Base-by-base conservation (phyloP, 805 yeast species). In the Teunomyces lycoperdinae region DNA sequence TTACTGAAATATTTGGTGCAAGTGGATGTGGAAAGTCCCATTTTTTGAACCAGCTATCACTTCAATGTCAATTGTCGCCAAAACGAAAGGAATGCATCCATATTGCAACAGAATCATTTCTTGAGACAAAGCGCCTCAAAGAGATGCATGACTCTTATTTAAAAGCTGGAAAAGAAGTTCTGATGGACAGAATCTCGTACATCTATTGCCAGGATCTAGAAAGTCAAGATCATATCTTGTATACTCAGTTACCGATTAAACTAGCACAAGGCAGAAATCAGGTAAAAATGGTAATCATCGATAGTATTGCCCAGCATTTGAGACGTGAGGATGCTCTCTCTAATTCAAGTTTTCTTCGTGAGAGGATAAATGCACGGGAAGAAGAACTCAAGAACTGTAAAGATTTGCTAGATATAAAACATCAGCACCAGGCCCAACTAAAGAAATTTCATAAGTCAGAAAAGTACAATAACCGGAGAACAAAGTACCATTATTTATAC, bases 1-100 rank as follows among this genome's bases (percentile, higher is more conserved):
- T 69, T 7, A 53, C 90, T 0, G 98, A 91, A 67, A 61, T 92
- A 3, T 83, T 82, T 55, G 98, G 98, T 0, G 86, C 85, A 24
- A 82, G 95, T 44, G 87, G 95, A 0, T 77, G 87, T 0, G 98
- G 97, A 0, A 92, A 92, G 58, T 84, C 97, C 0, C 95, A 91
- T 55, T 66, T 91, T 3, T 67, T 87, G 24, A 75, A 84, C 69
- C 92, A 85, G 53, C 57, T 90, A 44, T 73, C 86, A 1, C 67
- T 82, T 3, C 68, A 82, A 2, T 80, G 84, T 9, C 89, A 84
- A 53, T 14, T 50, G 9, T 46, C 2, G 30, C 9, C 38, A 42
- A 16, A 39, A 46, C 31, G 44, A 51, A 38, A 38, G 4, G 30
- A 38, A n/a, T 13, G 53, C 90, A n/a, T 85, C 77, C 57, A 81